Conservation (phyloP, 176 grass and related monocot species). For the bread wheat (Triticum aestivum) region IWGSC_CS_RefSeq_v2.1 NC_057804.1:32472283-32472782, state of each 20-base stretch:
- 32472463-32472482: neutral
- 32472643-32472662: neutral
- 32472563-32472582: neutral
- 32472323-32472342: slow-evolving; percentile 23
- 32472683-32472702: neutral
- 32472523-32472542: neutral
- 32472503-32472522: neutral
- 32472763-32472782: neutral
- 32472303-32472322: neutral
- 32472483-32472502: neutral
- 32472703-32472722: neutral
- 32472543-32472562: no score
- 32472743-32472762: slow-evolving; percentile 2
- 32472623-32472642: neutral
- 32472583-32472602: neutral
- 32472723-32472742: neutral
- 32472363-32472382: neutral
- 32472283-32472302: neutral
- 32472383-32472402: neutral
- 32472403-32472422: neutral
- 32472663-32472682: neutral
- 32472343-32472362: neutral
- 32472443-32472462: no score
- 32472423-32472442: neutral
- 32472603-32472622: neutral